Base-by-base conservation (phyloP, 805 yeast genomes). In the Lipomyces chichibuensis region DNA sequence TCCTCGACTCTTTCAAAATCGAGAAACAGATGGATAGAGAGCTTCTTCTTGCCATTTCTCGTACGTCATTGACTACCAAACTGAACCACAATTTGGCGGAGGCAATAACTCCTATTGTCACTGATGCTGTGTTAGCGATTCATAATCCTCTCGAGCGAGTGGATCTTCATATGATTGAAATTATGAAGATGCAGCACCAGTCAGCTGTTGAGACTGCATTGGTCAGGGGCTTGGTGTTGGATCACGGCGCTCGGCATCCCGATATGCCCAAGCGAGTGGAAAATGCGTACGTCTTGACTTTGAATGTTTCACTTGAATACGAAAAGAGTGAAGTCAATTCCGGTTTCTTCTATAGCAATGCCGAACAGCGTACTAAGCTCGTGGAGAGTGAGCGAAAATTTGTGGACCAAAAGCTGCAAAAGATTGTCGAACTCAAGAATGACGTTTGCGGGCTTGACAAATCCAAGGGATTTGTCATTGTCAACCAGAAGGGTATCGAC, bases 211-310 rank as follows among this genome's bases (percentile, higher is more conserved):
- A 93, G 64, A 93, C 98, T 23, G 83, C 84, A 74, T 86, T 95
- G 67, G 83, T 95, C 71, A 87, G 85, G 74, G 99, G 99, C 57
- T 84, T 95, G 73, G 99, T 95, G 49, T 84, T 95, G 71, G 99
- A 95, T 78, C 99, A 95, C 78, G 99, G 99, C 72, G 98, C 97
- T 20, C 87, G 99, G 78, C 99, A 95, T 82, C 99, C 99, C 57
- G 99, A 95, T 79, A 95, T 95, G 99, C 99, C 99, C 66, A 90
- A 88, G 72, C 81, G 87, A 64, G 88, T 95, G 23, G 85, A 86
- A 71, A 91, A 95, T 77, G 97, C 97, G 1, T 82, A 86, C 75
- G 87, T 95, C 43, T 84, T 95, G 76, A 95, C 91, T 63, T 84
- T 95, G 74, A 95, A 95, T 78, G 99, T 95, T 57, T 91, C 97